A percentile compares a stretch with the other conserved stretches of the same genome.
Evolutionary conservation across 2,329 filamentous ascomycete species (phyloP).

Genomic region (Arthrobotrys entomopaga): DNA sequence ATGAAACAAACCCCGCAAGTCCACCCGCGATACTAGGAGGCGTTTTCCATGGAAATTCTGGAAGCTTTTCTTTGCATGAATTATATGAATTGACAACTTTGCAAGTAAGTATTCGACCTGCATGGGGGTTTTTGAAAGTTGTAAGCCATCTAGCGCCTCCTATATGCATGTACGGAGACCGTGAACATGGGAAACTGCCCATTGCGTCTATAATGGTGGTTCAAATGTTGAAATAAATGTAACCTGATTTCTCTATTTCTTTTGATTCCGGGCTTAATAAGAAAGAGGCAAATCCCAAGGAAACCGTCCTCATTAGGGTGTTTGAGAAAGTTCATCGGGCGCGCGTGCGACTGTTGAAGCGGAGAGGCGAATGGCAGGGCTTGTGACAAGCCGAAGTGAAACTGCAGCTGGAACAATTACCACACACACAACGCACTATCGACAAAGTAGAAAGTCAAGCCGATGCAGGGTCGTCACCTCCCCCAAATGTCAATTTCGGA

Average conservation of each 20-base stretch:
- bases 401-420: constrained; percentile 55
- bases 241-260: constrained; percentile 12
- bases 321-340: constrained; percentile 18
- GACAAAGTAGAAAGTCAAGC: constrained; percentile 52
- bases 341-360: constrained; percentile 36
- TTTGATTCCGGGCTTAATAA: constrained; percentile 5
- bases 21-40: constrained; percentile 3
- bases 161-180: constrained; percentile 17
- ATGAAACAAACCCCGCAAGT: constrained; percentile 51
- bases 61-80: constrained; percentile 49
- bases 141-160: constrained; percentile 46
- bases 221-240: constrained; percentile 14
- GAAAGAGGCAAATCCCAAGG: constrained; percentile 29
- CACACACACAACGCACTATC: constrained; percentile 53
- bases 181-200: constrained; percentile 19
- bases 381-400: constrained; percentile 53
- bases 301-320: constrained; percentile 10
- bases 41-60: constrained; percentile 37
- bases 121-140: constrained; percentile 37
- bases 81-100: constrained; percentile 40
- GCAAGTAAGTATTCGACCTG: constrained; percentile 6
- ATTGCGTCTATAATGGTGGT: constrained; percentile 6
- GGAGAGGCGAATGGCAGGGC: constrained; percentile 47
- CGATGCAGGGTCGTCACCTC: constrained; percentile 38
- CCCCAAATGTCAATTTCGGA: constrained; percentile 23